These are phyloP conservation scores for Ilyonectria mors-panacis DNA, from an alignment of 2,329 filamentous ascomycete genomes.

Conservation along the genomic window DNA sequence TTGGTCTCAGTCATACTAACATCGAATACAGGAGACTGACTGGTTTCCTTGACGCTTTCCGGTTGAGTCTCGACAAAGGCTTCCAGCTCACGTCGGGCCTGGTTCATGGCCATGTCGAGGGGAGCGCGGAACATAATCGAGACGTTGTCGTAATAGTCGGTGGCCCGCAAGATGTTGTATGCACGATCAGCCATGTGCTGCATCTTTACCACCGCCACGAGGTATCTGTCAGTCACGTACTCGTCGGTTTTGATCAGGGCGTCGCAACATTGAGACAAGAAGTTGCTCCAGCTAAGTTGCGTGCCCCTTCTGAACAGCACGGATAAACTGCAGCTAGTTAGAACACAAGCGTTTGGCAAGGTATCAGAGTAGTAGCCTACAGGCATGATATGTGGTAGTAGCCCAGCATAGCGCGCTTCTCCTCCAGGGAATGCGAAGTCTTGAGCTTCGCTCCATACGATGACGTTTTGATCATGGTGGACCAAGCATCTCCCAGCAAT, in stretches of 20 bases:
- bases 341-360: not conserved
- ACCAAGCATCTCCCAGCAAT: constrained; percentile 53
- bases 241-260: constrained; percentile 47
- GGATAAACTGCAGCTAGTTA: constrained; percentile 37
- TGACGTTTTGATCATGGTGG: constrained; percentile 35
- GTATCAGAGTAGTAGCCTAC: constrained; percentile 30
- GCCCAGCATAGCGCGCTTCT: constrained; percentile 58
- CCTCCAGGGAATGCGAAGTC: constrained; percentile 49
- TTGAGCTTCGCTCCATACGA: constrained; percentile 31
- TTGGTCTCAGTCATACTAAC: not conserved
- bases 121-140: constrained; percentile 44
- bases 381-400: constrained; percentile 57
- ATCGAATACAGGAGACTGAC: constrained; percentile 27
- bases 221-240: constrained; percentile 50
- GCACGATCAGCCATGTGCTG: constrained; percentile 53
- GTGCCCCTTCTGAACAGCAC: constrained; percentile 52
- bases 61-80: constrained; percentile 41
- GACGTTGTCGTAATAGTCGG: constrained; percentile 44
- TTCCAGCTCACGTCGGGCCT: constrained; percentile 53
- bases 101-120: constrained; percentile 53
- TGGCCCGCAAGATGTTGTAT: constrained; percentile 38
- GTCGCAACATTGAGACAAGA: constrained; percentile 55
- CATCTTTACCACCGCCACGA: constrained; percentile 53
- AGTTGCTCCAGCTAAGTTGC: constrained; percentile 50
- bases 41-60: constrained; percentile 36